Evolutionary conservation across 2,329 filamentous ascomycete genomes (phyloP).

Genomic region (Helicocarpus griseus): DNA sequence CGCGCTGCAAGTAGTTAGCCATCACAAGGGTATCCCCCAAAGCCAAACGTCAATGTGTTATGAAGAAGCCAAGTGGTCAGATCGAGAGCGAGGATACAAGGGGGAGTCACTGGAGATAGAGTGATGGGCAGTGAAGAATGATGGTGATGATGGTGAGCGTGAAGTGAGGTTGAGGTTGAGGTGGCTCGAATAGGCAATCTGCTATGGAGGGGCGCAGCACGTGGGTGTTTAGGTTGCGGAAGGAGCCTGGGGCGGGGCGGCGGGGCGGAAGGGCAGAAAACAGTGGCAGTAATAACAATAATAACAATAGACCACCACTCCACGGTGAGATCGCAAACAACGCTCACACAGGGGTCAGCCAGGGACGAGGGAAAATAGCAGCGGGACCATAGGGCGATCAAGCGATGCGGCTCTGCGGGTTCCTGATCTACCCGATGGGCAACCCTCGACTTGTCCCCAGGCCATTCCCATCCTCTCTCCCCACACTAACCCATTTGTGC

Average conservation of each 20-base stretch:
- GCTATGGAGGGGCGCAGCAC: background rate
- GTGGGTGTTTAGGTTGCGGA: background rate
- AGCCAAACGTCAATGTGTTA: background rate
- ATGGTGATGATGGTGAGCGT: background rate
- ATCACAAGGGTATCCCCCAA: conserved; percentile 24
- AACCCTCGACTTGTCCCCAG: background rate
- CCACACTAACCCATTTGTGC: background rate
- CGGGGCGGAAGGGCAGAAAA: background rate
- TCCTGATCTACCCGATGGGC: background rate
- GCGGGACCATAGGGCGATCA: background rate
- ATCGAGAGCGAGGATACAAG: background rate
- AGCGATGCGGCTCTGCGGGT: conserved; percentile 2
- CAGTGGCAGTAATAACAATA: background rate
- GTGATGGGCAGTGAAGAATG: background rate
- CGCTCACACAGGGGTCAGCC: no score
- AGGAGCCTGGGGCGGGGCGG: background rate
- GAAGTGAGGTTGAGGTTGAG: no score
- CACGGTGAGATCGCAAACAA: no score
- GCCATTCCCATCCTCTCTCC: background rate
- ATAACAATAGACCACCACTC: no score
- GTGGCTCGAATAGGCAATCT: background rate
- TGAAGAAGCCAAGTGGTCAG: background rate
- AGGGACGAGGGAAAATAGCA: background rate
- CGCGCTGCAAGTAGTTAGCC: conserved; percentile 53
- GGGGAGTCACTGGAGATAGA: background rate